A percentile compares a stretch with the other conserved stretches of the same genome.
Conservation (phyloP, 768 basidiomycete species). For the Strobilomyces confusus region DNA sequence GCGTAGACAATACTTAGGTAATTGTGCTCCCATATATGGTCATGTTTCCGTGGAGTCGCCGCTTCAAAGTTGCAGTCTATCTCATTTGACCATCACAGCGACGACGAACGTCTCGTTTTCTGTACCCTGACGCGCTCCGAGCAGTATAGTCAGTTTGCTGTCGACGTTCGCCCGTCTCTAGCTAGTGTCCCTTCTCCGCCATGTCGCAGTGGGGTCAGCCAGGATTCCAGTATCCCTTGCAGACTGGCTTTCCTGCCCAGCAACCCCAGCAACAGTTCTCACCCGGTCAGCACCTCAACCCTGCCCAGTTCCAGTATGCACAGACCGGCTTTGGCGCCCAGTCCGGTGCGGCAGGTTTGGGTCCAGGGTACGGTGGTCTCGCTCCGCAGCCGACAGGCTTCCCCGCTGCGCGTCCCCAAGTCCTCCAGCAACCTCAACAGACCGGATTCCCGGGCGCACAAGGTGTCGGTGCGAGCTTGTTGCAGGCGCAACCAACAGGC, state of each 20-base stretch:
- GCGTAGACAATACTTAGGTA: too few species aligned
- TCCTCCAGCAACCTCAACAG: slow-evolving; percentile 42
- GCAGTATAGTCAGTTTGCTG: neutral
- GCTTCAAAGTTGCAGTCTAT: slow-evolving; percentile 19
- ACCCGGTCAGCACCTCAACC: slow-evolving; percentile 30
- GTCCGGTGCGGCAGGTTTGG: slow-evolving; percentile 26
- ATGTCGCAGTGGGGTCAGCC: slow-evolving; percentile 82
- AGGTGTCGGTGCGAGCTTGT: slow-evolving; percentile 29
- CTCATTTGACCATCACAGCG: too few species aligned
- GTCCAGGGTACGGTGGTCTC: slow-evolving; percentile 38
- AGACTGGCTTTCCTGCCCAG: slow-evolving; percentile 56
- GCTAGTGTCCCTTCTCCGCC: slow-evolving; percentile 14
- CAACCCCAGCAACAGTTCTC: slow-evolving; percentile 47
- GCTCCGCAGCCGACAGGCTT: slow-evolving; percentile 62
- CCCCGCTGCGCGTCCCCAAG: slow-evolving; percentile 34
- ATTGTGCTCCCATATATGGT: neutral
- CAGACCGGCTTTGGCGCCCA: slow-evolving; percentile 32
- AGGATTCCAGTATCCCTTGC: slow-evolving; percentile 69
- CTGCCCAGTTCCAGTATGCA: slow-evolving; percentile 38
- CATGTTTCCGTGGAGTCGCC: slow-evolving; percentile 9
- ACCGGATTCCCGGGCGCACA: slow-evolving; percentile 42
- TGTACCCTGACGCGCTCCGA: neutral
- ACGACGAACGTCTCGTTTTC: neutral
- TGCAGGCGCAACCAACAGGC: slow-evolving; percentile 54
- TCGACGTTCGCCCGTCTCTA: neutral